Conservation (phyloP, 345 rosid genomes). For the Eucalyptus camaldulensis region DNA sequence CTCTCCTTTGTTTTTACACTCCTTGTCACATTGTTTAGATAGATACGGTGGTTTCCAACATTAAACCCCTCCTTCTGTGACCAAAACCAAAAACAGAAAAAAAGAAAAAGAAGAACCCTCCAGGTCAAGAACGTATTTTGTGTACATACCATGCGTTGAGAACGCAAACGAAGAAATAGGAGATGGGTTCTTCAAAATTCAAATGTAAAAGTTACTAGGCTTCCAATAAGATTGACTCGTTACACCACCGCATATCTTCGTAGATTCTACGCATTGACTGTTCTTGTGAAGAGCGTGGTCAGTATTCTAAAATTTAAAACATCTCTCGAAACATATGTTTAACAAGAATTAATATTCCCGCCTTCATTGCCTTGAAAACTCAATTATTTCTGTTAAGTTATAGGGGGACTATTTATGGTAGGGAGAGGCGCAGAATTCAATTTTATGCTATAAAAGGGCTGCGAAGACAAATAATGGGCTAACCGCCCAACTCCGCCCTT, state of each 20-base stretch:
- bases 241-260: not conserved
- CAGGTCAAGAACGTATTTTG: not conserved
- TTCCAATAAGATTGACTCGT: not conserved
- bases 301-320: not conserved
- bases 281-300: not conserved
- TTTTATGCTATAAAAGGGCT: constrained; percentile 1
- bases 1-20: not conserved
- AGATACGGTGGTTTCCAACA: not conserved
- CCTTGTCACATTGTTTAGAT: constrained; percentile 4
- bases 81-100: not conserved
- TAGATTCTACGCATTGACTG: not conserved
- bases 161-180: not conserved
- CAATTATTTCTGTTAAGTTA: not conserved
- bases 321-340: not conserved
- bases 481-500: not conserved
- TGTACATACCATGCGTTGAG: not conserved
- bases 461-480: not conserved
- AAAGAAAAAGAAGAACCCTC: not conserved
- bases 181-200: not conserved
- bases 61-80: not conserved
- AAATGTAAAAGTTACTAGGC: not conserved
- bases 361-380: not conserved
- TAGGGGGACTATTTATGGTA: not conserved
- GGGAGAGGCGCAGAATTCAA: constrained; percentile 4
- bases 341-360: not conserved